Evolutionary conservation across 2,329 filamentous ascomycete species (phyloP), one percentile per base, ranked within the genome.

Genomic region (Cladorrhinum sp.): DNA sequence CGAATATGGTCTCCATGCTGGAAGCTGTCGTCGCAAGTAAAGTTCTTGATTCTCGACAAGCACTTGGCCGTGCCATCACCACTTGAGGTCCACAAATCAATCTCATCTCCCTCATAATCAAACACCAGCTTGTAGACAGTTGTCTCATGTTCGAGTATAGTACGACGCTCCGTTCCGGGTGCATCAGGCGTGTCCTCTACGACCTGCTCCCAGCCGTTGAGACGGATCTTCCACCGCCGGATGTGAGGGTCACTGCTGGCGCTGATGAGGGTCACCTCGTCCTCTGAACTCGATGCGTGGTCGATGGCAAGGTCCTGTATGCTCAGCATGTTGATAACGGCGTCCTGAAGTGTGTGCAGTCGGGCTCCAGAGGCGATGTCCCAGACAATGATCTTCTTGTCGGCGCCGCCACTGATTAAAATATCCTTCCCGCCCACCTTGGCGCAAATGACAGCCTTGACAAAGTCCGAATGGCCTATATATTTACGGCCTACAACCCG

Each of bases 81-180:
- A 62, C 92, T 96, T 5, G 93, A 90, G 7, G 93, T 97, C 92
- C 92, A 98, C 13, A 97, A 77, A 68, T 97, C 91, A 29, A 83
- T 86, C 12, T 84, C 82, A 6, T 86, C 85, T 32, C 76, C 77
- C 5, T 79, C 77, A 16, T 73, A 71, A 65, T 92, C 89, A 68
- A 96, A 96, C 20, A 84, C 78, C 13, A 98, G 77, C 65, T 84
- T 87, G 75, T 96, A 96, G 9, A 99, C 86, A 66, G 90, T 95
- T 0, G 95, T 99, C 67, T 97, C 92, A 74, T 99, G 95, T 64
- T 88, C 88, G 51, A 89, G 76, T 55, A 97, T 87, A 70, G 74
- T 81, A 66, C 76, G 80, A 61, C 75, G 80, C 60, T 76, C 72
- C 18, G 74, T 73, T 53, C 70, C 78, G 13, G 74, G 76, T 27